Evolutionary conservation across 2,329 filamentous ascomycete genomes (phyloP), one percentile per base, ranked within the genome.

Genomic region (Epichloe baconii): DNA sequence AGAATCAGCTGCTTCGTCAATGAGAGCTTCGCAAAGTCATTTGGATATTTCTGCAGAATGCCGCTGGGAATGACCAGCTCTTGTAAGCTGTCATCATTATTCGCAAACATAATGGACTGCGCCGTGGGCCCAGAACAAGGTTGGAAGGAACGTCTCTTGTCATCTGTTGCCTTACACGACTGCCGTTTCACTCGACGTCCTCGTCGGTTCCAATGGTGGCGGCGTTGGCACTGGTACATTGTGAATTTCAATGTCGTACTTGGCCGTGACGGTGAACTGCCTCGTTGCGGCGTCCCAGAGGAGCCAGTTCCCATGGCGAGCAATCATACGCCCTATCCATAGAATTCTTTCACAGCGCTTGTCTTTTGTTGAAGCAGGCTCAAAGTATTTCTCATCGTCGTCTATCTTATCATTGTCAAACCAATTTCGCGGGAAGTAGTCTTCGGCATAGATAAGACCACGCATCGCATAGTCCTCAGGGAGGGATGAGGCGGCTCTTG

Each of bases 391-490:
- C 54, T 86, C 82, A 11, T 84, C 80, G n/a, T 86, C 82, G 26
- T 86, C 82, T 5, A 81, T 71, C 52, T 75, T 74, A 1, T 75
- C 72, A 8, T 73, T 71, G 0, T 62, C 57, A 58, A 86, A 86
- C 77, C 78, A 86, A 0, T 71, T 66, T 0, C 64, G 51, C 0
- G 82, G 80, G 49, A 78, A 82, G 51, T 83, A 83, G 11, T 71
- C 69, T 2, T 79, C 71, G 0, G 74, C 69, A 69, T 80, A 86
- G 2, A 80, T 62, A 1, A 86, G 67, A 0, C 85, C 85, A 1
- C 82, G 72, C 51, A 87, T 73, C 0, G 77, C 72, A 56, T 79
- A 86, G 54, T 89, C 85, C 47, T 88, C 85, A 0, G 83, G 82
- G 0, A 88, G 62, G 0, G 83, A 1, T 74, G 69, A 1, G 71